Evolutionary conservation across 331 rosid genomes (phyloP), one percentile per base, ranked within the genome.

Genomic region (Spiraea crenata): DNA sequence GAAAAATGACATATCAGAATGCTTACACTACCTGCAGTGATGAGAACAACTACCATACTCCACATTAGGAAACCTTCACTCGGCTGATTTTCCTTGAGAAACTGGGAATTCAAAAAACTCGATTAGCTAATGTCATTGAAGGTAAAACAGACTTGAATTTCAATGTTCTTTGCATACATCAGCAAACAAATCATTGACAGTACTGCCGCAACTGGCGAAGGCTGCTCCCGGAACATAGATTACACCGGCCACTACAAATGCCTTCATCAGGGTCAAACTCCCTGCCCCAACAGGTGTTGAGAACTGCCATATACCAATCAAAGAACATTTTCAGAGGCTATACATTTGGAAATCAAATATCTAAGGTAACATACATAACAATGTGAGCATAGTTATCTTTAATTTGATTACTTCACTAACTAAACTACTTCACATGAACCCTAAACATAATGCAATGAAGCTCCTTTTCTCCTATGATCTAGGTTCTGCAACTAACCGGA

Each of bases 31-130:
- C 76, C 81, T 54, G 81, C 72, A 4, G 81, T 77, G 62, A 48
- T 35, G 20, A 77, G 73, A 56, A 70, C 72, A 39, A 77, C 69
- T 64, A 77, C 76, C 60, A 70, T 60, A 40, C 72, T 77, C 81
- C 73, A 77, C 81, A 64, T 77, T 67, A 77, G 25, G 48, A 71
- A 77, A 12, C 72, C 73, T 77, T 57, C 72, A 55, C 63, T 72
- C 0, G 76, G 76, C 31, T 77, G 73, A 71, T 72, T 62, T 55
- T 71, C 76, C 56, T 77, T n/a, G 3, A 77, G 72, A 70, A 55
- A 77, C 76, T 77, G 72, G 47, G 48, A 48, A 67, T 37, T 7
- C n/a, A 4, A 46, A 11, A 5, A 60, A 8, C 38, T 49, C 7
- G 17, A 47, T 67, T 62, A 76, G 80, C 60, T 13, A 25, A 68